These are phyloP conservation scores for Henckelia pumila DNA, from an alignment of 257 asterid species.

Conservation along the genomic window DNA sequence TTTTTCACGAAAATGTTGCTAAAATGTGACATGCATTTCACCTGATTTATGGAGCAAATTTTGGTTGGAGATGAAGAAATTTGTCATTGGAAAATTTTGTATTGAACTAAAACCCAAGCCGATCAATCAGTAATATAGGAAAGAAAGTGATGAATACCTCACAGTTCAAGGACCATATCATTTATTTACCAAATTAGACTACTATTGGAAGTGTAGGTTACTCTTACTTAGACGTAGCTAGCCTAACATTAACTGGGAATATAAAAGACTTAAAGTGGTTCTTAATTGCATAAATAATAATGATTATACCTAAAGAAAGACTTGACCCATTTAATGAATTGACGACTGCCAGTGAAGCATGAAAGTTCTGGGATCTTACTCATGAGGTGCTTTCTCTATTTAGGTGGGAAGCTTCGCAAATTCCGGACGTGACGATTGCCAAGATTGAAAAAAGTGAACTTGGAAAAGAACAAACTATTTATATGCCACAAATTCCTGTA, in stretches of 20 bases:
- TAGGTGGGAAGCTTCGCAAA: slow-evolving; percentile 84
- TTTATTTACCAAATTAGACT: not conserved
- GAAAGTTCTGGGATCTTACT: slow-evolving; percentile 17
- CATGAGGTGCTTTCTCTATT: slow-evolving; percentile 18
- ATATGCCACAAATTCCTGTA: slow-evolving; percentile 95
- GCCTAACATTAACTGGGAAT: not conserved
- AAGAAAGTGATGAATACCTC: not conserved
- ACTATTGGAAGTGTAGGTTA: not conserved
- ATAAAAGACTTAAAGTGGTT: not conserved
- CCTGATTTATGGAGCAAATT: not conserved
- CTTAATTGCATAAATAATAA: not conserved
- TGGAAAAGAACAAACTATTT: slow-evolving; percentile 62
- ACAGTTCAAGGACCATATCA: not conserved
- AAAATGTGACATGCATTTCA: too few species aligned
- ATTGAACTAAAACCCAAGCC: not conserved
- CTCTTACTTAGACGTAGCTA: not conserved
- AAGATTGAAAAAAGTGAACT: slow-evolving; percentile 45
- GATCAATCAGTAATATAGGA: not conserved
- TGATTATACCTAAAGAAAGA: too few species aligned
- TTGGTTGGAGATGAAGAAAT: not conserved
- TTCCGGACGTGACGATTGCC: slow-evolving; percentile 74
- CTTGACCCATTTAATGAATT: not conserved
- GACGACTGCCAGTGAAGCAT: not conserved
- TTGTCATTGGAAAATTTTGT: not conserved
- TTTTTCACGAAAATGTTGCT: not conserved